Base-by-base conservation (phyloP, 2,329 filamentous ascomycete species). In the Graphium sp. region DNA sequence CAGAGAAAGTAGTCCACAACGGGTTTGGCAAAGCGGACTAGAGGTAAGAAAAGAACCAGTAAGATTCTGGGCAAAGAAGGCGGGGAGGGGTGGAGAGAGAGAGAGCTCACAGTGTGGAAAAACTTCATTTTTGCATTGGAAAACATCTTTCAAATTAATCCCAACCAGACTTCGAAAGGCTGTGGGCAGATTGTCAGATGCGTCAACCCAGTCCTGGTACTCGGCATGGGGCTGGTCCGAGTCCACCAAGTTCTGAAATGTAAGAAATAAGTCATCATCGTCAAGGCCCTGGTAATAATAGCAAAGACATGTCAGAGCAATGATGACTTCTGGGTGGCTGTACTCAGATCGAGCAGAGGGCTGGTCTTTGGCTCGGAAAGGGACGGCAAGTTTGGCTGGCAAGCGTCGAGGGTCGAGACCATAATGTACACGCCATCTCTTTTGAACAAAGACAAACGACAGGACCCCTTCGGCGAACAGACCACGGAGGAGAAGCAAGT, bases 381-480 rank as follows among this genome's bases (percentile, higher is more conserved):
- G 73, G 0, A 78, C 66, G 0, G 64, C 62, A 0, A 76, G 53
- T 28, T 43, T 50, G 1, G 32, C 26, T 0, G 56, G 60, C 0
- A 37, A 36, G 3, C 66, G 44, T 1, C 34, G 39, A 0, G 39
- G 34, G 38, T 70, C 60, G 0, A 66, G 49, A 0, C 75, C 74
- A 33, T 73, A 81, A 30, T 77, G 62, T 0, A 81, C 73, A 4
- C 64, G 48, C 66, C 68, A 81, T 2, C 73, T 51, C 38, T 78
- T 79, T 10, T 61, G 46, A 0, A 48, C 44, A 1, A 79, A 47
- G 0, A 50, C 52, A 32, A 73, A 74, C 0, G 38, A 38, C 0
- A 80, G 38, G 0, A 79, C 49, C 0, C 67, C 62, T 1, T 53
- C 45, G 0, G 66, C 62, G 7, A 80, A 43, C 0, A 80, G 50